Conservation (phyloP, 148 eudicot species). For the Tetragonia tetragonoides region DNA sequence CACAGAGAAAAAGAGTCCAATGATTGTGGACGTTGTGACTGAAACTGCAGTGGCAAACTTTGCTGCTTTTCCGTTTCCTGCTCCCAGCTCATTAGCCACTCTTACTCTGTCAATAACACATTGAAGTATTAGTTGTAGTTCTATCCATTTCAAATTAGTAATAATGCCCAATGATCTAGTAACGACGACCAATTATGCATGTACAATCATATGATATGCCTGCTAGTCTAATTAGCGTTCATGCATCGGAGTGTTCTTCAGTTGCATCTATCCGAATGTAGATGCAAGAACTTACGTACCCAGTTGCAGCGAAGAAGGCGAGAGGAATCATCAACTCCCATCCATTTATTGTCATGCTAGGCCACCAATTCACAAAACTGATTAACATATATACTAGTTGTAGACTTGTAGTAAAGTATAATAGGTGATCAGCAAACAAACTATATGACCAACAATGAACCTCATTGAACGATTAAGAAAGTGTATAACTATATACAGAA, state of each 20-base stretch:
- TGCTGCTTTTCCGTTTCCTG: conserved; percentile 48
- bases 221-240: too few species aligned
- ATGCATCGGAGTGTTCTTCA: too few species aligned
- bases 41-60: conserved; percentile 45
- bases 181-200: not conserved
- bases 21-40: conserved; percentile 36
- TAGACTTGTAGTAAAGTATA: too few species aligned
- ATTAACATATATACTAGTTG: too few species aligned
- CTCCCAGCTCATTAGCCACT: conserved; percentile 47
- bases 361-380: too few species aligned
- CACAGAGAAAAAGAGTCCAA: conserved; percentile 39
- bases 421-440: too few species aligned
- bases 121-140: not conserved
- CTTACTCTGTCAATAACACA: conserved; percentile 40
- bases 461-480: too few species aligned
- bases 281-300: conserved; percentile 33
- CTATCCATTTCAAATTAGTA: not conserved
- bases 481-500: too few species aligned
- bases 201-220: too few species aligned
- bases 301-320: conserved; percentile 53
- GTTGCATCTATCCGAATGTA: too few species aligned
- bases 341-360: conserved; percentile 54
- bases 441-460: too few species aligned
- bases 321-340: conserved; percentile 64
- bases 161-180: not conserved